phyloP scores from a whole-genome alignment of 768 basidiomycete species.

The Naganishia randhawae region DNA sequence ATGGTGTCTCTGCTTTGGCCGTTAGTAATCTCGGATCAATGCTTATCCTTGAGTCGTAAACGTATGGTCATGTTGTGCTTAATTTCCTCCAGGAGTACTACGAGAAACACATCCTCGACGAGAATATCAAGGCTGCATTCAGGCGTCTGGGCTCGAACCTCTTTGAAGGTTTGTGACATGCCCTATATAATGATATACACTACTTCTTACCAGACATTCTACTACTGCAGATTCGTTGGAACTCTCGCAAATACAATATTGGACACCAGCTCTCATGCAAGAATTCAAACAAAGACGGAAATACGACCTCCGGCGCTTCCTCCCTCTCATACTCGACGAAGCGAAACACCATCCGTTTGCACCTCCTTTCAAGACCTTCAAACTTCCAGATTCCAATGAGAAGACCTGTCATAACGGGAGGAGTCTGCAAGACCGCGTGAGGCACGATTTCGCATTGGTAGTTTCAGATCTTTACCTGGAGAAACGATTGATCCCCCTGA shows the following conservation, averaged over 20 bases:
- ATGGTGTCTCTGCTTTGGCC: not conserved
- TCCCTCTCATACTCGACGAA: conserved; percentile 10
- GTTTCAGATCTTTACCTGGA: conserved; percentile 16
- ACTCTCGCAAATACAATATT: conserved; percentile 18
- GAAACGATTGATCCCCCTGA: not conserved
- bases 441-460: conserved; percentile 5
- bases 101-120: not conserved
- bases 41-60: not conserved
- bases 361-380: not conserved
- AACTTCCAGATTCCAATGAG: not conserved
- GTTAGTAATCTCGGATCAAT: not conserved
- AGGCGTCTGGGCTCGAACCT: not conserved
- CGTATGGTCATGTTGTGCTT: not conserved
- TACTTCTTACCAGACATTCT: not conserved
- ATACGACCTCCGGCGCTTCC: not conserved
- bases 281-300: not conserved
- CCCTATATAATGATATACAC: not conserved
- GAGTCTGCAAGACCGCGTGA: conserved; percentile 1
- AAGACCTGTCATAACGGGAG: not conserved
- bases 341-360: conserved; percentile 6
- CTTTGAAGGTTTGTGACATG: conserved; percentile 9
- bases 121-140: not conserved
- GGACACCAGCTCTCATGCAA: not conserved
- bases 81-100: not conserved
- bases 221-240: conserved; percentile 16